Conservation (phyloP, 768 basidiomycete genomes). For the Lactarius trivialis region DNA sequence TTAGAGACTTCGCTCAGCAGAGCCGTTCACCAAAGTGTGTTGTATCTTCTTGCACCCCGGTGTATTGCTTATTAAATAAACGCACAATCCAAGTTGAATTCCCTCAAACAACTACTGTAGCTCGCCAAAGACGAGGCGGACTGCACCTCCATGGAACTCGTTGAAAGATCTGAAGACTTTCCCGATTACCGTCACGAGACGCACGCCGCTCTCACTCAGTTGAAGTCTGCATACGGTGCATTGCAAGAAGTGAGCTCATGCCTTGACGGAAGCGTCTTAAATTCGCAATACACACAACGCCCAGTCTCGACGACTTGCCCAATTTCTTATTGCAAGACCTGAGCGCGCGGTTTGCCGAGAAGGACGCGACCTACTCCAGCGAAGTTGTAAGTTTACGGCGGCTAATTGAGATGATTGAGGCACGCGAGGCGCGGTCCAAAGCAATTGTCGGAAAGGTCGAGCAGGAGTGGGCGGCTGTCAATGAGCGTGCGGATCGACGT, state of each 20-base stretch:
- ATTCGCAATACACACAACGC: slow-evolving; percentile 64
- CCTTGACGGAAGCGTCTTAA: slow-evolving; percentile 63
- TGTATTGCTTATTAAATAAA: slow-evolving; percentile 1
- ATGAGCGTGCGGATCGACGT: slow-evolving; percentile 59
- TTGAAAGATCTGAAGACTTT: slow-evolving; percentile 72
- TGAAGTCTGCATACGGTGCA: slow-evolving; percentile 74
- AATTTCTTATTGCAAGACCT: slow-evolving; percentile 73
- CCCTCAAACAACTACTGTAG: slow-evolving; percentile 73
- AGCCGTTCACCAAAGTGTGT: slow-evolving; percentile 68
- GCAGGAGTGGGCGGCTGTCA: slow-evolving; percentile 70
- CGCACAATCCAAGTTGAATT: slow-evolving; percentile 76
- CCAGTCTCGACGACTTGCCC: too few species aligned
- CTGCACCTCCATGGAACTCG: slow-evolving; percentile 61
- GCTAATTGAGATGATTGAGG: slow-evolving; percentile 79
- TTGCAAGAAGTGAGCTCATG: slow-evolving; percentile 60
- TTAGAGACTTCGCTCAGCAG: slow-evolving; percentile 63
- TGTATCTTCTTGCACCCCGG: neutral
- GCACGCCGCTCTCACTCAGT: slow-evolving; percentile 65
- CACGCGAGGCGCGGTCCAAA: slow-evolving; percentile 79
- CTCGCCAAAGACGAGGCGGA: slow-evolving; percentile 72
- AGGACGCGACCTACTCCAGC: slow-evolving; percentile 73
- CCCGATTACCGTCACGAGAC: slow-evolving; percentile 76
- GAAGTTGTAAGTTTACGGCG: slow-evolving; percentile 71
- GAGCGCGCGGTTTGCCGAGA: slow-evolving; percentile 72
- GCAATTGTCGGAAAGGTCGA: slow-evolving; percentile 78